Percentiles rank a stretch among this genome's conserved stretches.
Conservation (phyloP, 352 stramenopile species). For the Phytophthora pseudosyringae region DNA sequence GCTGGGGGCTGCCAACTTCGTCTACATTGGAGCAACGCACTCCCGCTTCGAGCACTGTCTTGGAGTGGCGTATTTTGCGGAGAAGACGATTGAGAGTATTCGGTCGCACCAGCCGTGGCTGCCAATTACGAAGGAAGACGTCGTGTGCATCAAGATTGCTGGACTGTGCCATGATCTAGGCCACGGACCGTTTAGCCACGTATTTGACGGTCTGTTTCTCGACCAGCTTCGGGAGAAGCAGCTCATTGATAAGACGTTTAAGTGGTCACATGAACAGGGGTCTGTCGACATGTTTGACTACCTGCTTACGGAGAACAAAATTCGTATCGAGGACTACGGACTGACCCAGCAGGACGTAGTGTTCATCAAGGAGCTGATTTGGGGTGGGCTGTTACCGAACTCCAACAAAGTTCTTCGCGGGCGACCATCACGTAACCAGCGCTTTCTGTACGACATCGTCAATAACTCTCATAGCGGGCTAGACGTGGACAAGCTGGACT, state of each 20-base stretch:
- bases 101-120: conserved; percentile 87
- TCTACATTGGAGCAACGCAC: conserved; percentile 90
- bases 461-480: conserved; percentile 88
- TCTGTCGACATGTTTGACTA: conserved; percentile 82
- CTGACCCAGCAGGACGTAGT: conserved; percentile 56
- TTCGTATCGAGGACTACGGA: conserved; percentile 61
- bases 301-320: conserved; percentile 59
- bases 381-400: conserved; percentile 58
- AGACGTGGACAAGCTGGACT: conserved; percentile 93
- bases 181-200: conserved; percentile 84
- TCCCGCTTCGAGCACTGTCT: conserved; percentile 90
- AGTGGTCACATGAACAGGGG: conserved; percentile 80
- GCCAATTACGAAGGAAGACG: conserved; percentile 74
- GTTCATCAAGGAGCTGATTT: conserved; percentile 88
- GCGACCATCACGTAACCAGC: conserved; percentile 46
- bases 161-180: conserved; percentile 82
- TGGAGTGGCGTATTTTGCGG: conserved; percentile 94
- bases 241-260: conserved; percentile 38
- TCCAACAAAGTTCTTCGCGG: conserved; percentile 41
- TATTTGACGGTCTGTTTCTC: conserved; percentile 82
- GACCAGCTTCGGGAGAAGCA: conserved; percentile 53
- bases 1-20: conserved; percentile 88
- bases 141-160: conserved; percentile 83
- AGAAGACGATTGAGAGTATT: conserved; percentile 87
- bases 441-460: conserved; percentile 91